Evolutionary conservation across 2,329 filamentous ascomycete species (phyloP).

Genomic region (Ophiocordyceps unilateralis): DNA sequence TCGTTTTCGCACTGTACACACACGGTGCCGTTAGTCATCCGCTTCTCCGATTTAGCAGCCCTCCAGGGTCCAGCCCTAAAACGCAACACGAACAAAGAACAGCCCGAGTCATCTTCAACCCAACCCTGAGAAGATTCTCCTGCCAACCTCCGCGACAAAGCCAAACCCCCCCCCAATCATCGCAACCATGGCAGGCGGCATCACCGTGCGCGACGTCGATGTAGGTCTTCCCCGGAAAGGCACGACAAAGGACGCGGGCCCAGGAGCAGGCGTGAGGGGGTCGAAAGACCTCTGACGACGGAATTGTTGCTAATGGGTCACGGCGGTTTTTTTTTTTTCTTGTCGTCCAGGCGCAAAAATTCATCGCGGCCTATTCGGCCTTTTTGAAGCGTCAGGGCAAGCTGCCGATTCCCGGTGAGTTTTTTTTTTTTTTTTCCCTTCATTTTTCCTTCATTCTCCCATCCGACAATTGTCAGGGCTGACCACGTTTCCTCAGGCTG

Average conservation of each 20-base stretch:
- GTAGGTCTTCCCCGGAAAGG: slow-evolving; percentile 33
- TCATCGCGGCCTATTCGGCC: slow-evolving; percentile 70
- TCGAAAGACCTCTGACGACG: slow-evolving; percentile 59
- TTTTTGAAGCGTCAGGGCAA: slow-evolving; percentile 93
- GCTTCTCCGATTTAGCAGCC: too few species aligned
- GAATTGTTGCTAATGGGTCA: slow-evolving; percentile 49
- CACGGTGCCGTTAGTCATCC: too few species aligned
- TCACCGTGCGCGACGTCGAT: slow-evolving; percentile 74
- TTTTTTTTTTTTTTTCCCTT: neutral
- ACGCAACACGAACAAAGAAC: too few species aligned
- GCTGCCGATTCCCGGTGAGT: slow-evolving; percentile 72
- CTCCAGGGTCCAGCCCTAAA: too few species aligned
- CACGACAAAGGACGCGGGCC: neutral
- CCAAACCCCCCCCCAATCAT: slow-evolving; percentile 22
- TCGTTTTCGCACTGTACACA: too few species aligned
- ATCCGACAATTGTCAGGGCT: neutral
- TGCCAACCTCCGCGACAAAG: slow-evolving; percentile 2
- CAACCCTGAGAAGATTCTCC: too few species aligned
- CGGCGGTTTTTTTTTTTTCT: slow-evolving; percentile 10
- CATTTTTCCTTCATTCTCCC: neutral
- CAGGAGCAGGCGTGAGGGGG: slow-evolving; percentile 53
- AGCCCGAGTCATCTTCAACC: neutral
- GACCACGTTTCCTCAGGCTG: slow-evolving; percentile 43
- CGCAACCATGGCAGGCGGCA: slow-evolving; percentile 64
- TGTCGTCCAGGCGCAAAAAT: slow-evolving; percentile 56